A percentile compares a stretch with the other conserved stretches of the same genome.
Evolutionary conservation across 108 stramenopile genomes (phyloP).

Genomic region (Skeletonema potamos): DNA sequence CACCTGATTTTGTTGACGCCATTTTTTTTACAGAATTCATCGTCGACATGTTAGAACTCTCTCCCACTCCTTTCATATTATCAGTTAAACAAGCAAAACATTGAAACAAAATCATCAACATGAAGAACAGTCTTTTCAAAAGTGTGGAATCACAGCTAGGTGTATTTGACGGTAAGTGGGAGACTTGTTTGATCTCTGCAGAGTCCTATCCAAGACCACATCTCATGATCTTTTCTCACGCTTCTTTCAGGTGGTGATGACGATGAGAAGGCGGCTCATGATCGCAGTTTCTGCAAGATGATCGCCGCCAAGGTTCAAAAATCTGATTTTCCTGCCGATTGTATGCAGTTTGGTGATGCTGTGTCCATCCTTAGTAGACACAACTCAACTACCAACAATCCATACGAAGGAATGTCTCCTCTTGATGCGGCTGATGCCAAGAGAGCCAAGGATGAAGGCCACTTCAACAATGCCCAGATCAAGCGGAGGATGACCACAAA

Average conservation of each 20-base stretch:
- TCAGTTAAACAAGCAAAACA: neutral
- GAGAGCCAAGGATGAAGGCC: slow-evolving; percentile 34
- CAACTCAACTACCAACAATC: neutral
- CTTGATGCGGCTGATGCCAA: slow-evolving; percentile 28
- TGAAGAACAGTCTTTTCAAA: neutral
- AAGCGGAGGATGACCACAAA: slow-evolving; percentile 36
- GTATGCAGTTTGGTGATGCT: slow-evolving; percentile 2
- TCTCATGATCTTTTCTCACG: neutral
- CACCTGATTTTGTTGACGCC: too few species aligned
- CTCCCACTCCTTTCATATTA: neutral
- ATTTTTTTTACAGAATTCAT: neutral
- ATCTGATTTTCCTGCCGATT: slow-evolving; percentile 15
- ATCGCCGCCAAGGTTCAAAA: slow-evolving; percentile 11
- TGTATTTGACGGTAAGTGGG: neutral
- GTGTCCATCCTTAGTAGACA: neutral
- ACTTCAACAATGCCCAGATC: slow-evolving; percentile 36
- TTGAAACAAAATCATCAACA: neutral
- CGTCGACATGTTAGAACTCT: neutral
- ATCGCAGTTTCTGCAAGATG: slow-evolving; percentile 14
- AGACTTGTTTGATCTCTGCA: neutral
- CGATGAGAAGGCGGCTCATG: slow-evolving; percentile 6
- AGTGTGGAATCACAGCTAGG: neutral
- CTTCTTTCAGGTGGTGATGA: slow-evolving; percentile 1
- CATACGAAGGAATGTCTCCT: slow-evolving; percentile 17
- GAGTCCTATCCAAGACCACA: neutral